phyloP scores from a whole-genome alignment of 352 stramenopile species.

The Phytophthora multivora region DNA sequence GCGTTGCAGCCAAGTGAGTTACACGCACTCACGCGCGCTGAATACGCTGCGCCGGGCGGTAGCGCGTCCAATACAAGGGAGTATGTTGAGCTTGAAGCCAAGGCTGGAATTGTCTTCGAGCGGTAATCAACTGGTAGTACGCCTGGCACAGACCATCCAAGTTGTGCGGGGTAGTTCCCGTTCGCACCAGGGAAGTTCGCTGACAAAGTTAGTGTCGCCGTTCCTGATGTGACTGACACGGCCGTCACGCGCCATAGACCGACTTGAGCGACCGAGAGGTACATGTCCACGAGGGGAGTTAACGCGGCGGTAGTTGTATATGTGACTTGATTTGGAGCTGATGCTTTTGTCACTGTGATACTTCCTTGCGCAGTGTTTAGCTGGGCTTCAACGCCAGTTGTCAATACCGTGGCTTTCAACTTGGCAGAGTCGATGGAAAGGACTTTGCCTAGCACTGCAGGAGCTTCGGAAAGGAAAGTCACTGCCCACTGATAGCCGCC shows the following conservation, averaged over 20 bases:
- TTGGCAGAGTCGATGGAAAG: conserved; percentile 48
- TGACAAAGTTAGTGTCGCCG: conserved; percentile 62
- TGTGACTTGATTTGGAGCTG: conserved; percentile 41
- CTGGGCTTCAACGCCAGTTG: conserved; percentile 41
- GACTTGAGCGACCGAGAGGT: conserved; percentile 45
- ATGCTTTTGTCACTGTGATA: conserved; percentile 39
- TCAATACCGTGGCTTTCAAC: conserved; percentile 37
- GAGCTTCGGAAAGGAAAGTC: conserved; percentile 71
- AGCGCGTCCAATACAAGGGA: conserved; percentile 43
- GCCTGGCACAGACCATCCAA: conserved; percentile 76
- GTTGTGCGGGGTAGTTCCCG: conserved; percentile 37
- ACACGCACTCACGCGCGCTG: conserved; percentile 87
- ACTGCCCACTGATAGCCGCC: conserved; percentile 81
- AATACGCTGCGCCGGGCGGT: conserved; percentile 79
- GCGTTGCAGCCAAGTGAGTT: conserved; percentile 92
- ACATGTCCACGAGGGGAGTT: conserved; percentile 56
- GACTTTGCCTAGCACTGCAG: conserved; percentile 41
- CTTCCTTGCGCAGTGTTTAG: conserved; percentile 45
- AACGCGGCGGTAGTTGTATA: conserved; percentile 38
- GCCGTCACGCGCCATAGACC: conserved; percentile 51
- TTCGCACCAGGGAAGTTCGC: conserved; percentile 42
- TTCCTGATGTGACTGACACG: conserved; percentile 28
- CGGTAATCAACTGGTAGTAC: conserved; percentile 58
- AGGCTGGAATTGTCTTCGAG: conserved; percentile 37
- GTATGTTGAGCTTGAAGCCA: conserved; percentile 12